phyloP scores from a whole-genome alignment of 2,329 filamentous ascomycete species.

The Penicillium sp. region DNA sequence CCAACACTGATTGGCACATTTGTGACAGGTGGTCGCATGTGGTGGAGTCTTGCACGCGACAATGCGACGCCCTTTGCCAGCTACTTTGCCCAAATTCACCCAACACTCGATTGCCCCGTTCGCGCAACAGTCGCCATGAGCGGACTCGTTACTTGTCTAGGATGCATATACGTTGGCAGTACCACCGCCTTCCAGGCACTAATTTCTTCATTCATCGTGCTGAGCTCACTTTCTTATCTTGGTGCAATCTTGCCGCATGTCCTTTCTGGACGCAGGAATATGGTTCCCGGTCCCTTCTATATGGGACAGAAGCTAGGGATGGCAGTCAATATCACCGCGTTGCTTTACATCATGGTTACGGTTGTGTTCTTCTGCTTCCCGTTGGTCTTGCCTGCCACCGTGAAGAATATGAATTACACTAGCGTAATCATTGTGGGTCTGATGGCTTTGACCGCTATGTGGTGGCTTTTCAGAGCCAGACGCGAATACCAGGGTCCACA shows the following conservation, averaged over 20 bases:
- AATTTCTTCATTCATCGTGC: slow-evolving; percentile 60
- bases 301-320: slow-evolving; percentile 54
- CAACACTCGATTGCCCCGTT: slow-evolving; percentile 53
- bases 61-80: slow-evolving; percentile 56
- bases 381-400: slow-evolving; percentile 47
- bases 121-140: slow-evolving; percentile 57
- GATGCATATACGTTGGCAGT: slow-evolving; percentile 66
- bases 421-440: slow-evolving; percentile 41
- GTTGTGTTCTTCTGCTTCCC: slow-evolving; percentile 67
- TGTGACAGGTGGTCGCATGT: slow-evolving; percentile 58
- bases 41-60: slow-evolving; percentile 63
- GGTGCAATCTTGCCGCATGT: slow-evolving; percentile 63
- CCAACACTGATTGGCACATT: slow-evolving; percentile 56
- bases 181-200: slow-evolving; percentile 68
- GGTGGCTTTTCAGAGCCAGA: slow-evolving; percentile 35
- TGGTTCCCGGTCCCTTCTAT: slow-evolving; percentile 60
- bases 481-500: slow-evolving; percentile 37
- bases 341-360: slow-evolving; percentile 61
- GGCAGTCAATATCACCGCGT: slow-evolving; percentile 53
- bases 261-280: slow-evolving; percentile 44
- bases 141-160: slow-evolving; percentile 56
- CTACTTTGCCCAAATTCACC: slow-evolving; percentile 51
- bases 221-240: slow-evolving; percentile 60
- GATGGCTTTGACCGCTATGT: slow-evolving; percentile 32
- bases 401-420: slow-evolving; percentile 56